Evolutionary conservation across 805 yeast species (phyloP).

Genomic region (Schizosaccharomyces cryophilus): DNA sequence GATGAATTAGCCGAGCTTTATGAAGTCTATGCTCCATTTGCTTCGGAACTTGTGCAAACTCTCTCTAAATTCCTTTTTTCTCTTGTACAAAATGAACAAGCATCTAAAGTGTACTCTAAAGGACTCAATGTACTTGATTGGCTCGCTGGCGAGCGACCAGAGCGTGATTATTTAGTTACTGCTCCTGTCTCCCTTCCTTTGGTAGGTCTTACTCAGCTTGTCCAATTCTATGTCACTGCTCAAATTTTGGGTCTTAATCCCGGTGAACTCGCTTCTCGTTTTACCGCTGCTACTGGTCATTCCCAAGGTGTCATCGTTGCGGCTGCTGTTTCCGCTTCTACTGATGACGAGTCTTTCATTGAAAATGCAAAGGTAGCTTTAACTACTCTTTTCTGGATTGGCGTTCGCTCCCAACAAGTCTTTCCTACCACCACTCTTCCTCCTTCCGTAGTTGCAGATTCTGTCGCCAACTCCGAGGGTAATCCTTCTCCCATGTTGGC

Average conservation of each 20-base stretch:
- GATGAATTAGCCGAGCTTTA: conserved; percentile 81
- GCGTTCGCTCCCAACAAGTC: conserved; percentile 68
- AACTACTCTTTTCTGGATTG: conserved; percentile 71
- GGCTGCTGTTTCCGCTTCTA: conserved; percentile 58
- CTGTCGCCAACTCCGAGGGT: conserved; percentile 85
- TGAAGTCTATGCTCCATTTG: conserved; percentile 48
- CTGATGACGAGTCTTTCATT: conserved; percentile 66
- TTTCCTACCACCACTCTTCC: conserved; percentile 89
- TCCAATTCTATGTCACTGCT: conserved; percentile 77
- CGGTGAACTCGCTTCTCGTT: conserved; percentile 49
- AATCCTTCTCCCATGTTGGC: conserved; percentile 94
- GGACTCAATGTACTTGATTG: conserved; percentile 75
- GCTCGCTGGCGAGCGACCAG: conserved; percentile 77
- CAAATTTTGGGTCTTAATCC: conserved; percentile 68
- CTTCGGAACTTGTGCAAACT: conserved; percentile 43
- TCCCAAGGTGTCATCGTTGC: conserved; percentile 57
- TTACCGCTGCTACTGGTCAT: conserved; percentile 22
- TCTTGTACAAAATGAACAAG: conserved; percentile 46
- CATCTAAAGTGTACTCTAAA: conserved; percentile 73
- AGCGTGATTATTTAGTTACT: conserved; percentile 59
- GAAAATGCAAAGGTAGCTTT: conserved; percentile 52
- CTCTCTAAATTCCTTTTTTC: conserved; percentile 49
- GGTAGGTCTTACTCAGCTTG: conserved; percentile 83
- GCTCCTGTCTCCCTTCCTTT: conserved; percentile 95
- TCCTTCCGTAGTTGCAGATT: conserved; percentile 77